Evolutionary conservation across 208 protist species (phyloP), one percentile per base, ranked within the genome.

Genomic region (Trypanosomatidae sp.): DNA sequence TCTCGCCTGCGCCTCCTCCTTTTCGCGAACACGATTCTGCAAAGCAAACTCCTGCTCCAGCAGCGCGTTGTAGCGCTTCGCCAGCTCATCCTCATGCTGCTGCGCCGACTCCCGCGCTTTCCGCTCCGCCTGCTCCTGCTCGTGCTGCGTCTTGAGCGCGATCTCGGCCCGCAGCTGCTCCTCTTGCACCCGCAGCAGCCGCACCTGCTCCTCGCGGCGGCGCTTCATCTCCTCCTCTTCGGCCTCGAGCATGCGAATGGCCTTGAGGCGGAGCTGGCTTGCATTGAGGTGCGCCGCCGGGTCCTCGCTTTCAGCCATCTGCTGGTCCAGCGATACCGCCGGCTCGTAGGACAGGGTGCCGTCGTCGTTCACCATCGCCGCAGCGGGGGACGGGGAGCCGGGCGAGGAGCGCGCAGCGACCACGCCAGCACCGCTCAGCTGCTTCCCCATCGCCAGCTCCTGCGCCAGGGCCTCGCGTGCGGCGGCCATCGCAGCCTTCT

Each of bases 211-310:
- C 59, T 89, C 85, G 13, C 86, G 75, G 28, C 80, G 77, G 10
- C 52, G 71, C 52, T 79, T 80, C 60, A 89, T 76, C 55, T 74
- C 69, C 17, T 73, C 74, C 73, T 96, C 82, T 69, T 96, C 85
- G 10, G 79, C 77, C 74, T 90, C 87, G 12, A 94, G 85, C 86
- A 96, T 89, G 28, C 69, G 72, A 64, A 94, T 96, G 12, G 89
- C 89, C 66, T 90, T 86, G 17, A 59, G 83, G 2, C 91, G 83
- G 66, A 93, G 72, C 64, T 66, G 59, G n/a, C 65, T 77, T n/a
- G 76, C 28, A 19, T 44, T 53, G n/a, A 74, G 69, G 13, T 1
- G n/a, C 59, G 68, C 68, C 6, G 56, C 39, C 12, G 50, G 28
- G 39, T 76, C 65, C 15, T 47, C 12, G 19, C 60, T 50, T 15